Conservation (phyloP, 768 basidiomycete genomes). For the Boletus rufocinnamomeus region DNA sequence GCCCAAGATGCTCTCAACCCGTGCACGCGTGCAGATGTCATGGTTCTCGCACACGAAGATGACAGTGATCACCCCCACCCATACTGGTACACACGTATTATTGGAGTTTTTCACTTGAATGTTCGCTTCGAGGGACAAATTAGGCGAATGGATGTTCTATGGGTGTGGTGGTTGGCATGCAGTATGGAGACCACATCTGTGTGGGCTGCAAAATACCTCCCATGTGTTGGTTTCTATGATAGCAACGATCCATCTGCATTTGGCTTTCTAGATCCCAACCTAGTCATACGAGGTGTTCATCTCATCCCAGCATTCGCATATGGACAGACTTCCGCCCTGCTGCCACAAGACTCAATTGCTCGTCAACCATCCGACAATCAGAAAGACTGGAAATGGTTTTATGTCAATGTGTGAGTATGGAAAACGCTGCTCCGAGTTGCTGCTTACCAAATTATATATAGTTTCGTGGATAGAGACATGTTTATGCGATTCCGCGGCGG, state of each 20-base stretch:
- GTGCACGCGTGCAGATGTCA: constrained; percentile 37
- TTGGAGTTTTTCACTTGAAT: constrained; percentile 10
- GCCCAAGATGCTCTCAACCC: constrained; percentile 45
- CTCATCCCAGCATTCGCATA: background rate
- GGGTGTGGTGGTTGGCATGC: background rate
- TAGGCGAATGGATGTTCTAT: background rate
- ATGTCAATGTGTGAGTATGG: background rate
- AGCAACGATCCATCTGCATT: background rate
- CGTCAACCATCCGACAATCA: background rate
- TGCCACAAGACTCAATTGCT: background rate
- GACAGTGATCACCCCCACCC: constrained; percentile 36
- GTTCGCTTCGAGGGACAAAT: background rate
- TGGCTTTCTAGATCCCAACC: background rate
- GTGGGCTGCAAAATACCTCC: background rate
- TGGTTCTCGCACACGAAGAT: constrained; percentile 37
- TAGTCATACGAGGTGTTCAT: background rate
- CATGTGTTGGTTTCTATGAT: background rate
- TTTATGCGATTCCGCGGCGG: too few species aligned
- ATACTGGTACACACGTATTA: constrained; percentile 37
- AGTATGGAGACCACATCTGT: background rate
- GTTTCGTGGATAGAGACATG: too few species aligned
- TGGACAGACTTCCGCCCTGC: background rate
- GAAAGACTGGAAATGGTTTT: constrained; percentile 6
- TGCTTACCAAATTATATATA: background rate
- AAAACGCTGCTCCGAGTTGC: rapidly evolving